Conservation (phyloP, 1,284 basidiomycete genomes). For the Pseudozyma pruni region DNA sequence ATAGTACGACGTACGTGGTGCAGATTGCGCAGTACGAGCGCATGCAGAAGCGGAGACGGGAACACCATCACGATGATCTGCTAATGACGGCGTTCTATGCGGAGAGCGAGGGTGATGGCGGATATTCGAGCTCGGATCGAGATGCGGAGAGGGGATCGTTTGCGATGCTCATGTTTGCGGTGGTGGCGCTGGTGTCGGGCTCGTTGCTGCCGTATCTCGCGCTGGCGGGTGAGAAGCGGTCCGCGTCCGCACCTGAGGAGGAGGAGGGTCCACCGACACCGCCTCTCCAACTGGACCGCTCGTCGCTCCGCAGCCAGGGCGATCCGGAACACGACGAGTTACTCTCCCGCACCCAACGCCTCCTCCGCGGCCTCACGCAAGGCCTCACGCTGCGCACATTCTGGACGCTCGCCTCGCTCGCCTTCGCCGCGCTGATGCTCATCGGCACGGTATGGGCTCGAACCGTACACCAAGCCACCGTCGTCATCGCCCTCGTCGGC, state of each 20-base stretch:
- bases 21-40: conserved; percentile 83
- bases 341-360: conserved; percentile 20
- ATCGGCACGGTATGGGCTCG: conserved; percentile 48
- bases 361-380: conserved; percentile 16
- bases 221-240: conserved; percentile 37
- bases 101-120: neutral
- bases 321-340: conserved; percentile 8
- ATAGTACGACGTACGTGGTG: conserved; percentile 86
- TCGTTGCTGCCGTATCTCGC: conserved; percentile 56
- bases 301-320: neutral
- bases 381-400: conserved; percentile 56
- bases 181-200: conserved; percentile 53
- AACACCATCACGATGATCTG: conserved; percentile 1
- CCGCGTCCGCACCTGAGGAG: neutral
- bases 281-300: conserved; percentile 4
- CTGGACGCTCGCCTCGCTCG: conserved; percentile 55
- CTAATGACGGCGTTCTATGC: neutral
- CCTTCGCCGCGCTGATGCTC: conserved; percentile 44
- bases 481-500: conserved; percentile 60
- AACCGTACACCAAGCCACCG: conserved; percentile 42
- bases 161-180: conserved; percentile 62
- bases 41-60: conserved; percentile 71
- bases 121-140: conserved; percentile 27
- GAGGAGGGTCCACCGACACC: conserved; percentile 4
- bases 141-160: conserved; percentile 59